Conservation (phyloP, 2,329 filamentous ascomycete genomes). For the Penicillium sp. region DNA sequence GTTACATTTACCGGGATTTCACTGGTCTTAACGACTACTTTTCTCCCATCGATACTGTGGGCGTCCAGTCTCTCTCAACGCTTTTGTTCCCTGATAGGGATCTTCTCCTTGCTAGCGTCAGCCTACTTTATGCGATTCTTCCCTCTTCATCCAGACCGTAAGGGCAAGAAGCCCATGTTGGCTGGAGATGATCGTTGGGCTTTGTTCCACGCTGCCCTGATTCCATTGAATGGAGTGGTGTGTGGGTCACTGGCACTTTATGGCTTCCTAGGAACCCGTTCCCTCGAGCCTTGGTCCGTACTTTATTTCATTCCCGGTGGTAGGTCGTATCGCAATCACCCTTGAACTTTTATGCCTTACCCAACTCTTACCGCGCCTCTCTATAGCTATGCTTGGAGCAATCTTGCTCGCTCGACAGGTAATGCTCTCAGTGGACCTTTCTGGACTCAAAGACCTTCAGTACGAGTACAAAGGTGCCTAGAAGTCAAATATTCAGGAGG, state of each 20-base stretch:
- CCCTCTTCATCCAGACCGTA: slow-evolving; percentile 29
- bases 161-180: slow-evolving; percentile 29
- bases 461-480: slow-evolving; percentile 46
- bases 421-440: slow-evolving; percentile 42
- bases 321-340: slow-evolving; percentile 22
- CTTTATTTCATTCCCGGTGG: slow-evolving; percentile 41
- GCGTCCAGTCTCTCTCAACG: slow-evolving; percentile 20
- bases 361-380: not conserved
- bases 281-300: slow-evolving; percentile 21
- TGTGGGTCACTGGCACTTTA: slow-evolving; percentile 32
- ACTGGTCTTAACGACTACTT: slow-evolving; percentile 31
- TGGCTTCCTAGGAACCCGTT: slow-evolving; percentile 16
- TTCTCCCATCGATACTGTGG: slow-evolving; percentile 34
- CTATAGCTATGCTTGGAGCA: slow-evolving; percentile 35
- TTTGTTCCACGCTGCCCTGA: slow-evolving; percentile 24
- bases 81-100: slow-evolving; percentile 31
- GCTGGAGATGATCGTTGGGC: slow-evolving; percentile 18
- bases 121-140: slow-evolving; percentile 39
- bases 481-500: slow-evolving; percentile 13
- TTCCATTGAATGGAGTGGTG: slow-evolving; percentile 29
- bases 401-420: slow-evolving; percentile 32
- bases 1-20: slow-evolving; percentile 40
- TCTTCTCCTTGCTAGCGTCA: slow-evolving; percentile 39
- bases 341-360: not conserved
- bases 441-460: slow-evolving; percentile 38